Base-by-base conservation (phyloP, 352 stramenopile genomes). In the Pythium angustatum region DNA sequence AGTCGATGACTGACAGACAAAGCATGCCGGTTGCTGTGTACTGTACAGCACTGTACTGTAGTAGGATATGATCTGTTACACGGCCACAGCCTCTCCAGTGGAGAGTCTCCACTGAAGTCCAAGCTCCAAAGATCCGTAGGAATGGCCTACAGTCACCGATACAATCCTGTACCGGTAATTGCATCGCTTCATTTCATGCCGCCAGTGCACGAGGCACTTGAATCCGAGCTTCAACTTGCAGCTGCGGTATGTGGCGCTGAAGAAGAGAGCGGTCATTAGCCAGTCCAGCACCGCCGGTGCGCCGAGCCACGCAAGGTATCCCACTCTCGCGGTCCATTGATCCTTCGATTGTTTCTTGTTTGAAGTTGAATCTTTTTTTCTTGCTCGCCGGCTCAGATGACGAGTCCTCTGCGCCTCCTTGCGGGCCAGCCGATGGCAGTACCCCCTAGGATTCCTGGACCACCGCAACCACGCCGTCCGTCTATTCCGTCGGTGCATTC, bases 401-500 rank as follows among this genome's bases (percentile, higher is more conserved):
- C n/a, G n/a, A 14, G 22, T 31, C 6, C 22, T n/a, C 45, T 21
- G 5, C 27, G 19, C 38, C 47, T 24, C 26, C 5, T 27, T 15
- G 26, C 1, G 19, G 3, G 0, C 8, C 17, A 28, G 14, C 12
- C 3, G 4, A 38, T 17, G 26, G n/a, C n/a, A n/a, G n/a, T n/a
- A n/a, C n/a, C n/a, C n/a, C n/a, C n/a, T n/a, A n/a, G n/a, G n/a
- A n/a, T n/a, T n/a, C 27, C 27, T 63, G 56, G 44, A 63, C 56
- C 56, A 63, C 56, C 44, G 44, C 43, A 63, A 63, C 47, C 6
- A 38, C n/a, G 30, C 6, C 11, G 22, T 14, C 24, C 19, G 12
- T 50, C 9, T n/a, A 31, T 43, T 38, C 19, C 19, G 40, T 2
- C 43, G 31, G 5, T 43, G 22, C 56, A 63, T 27, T 63, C 21